Evolutionary conservation across 1,284 basidiomycete species (phyloP).

Genomic region (Cryptococcus depauperatus): DNA sequence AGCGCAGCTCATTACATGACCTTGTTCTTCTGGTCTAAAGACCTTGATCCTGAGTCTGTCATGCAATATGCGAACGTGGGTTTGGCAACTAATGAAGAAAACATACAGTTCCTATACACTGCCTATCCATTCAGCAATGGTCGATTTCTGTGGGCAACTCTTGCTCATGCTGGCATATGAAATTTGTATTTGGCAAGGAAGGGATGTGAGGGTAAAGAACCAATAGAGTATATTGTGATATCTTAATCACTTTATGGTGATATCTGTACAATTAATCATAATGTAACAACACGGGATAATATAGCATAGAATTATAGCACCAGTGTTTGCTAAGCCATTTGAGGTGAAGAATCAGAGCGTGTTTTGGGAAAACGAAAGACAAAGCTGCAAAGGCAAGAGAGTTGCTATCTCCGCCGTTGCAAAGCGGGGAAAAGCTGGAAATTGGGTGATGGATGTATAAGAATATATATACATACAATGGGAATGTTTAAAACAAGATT

Average conservation of each 20-base stretch:
- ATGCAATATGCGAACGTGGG: not conserved
- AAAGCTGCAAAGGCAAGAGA: too few species aligned
- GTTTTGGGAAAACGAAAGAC: too few species aligned
- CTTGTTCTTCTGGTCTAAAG: slow-evolving; percentile 68
- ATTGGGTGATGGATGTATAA: too few species aligned
- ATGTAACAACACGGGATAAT: not conserved
- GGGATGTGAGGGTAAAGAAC: slow-evolving; percentile 25
- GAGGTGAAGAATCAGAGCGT: too few species aligned
- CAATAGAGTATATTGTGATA: not conserved
- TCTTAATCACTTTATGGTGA: not conserved
- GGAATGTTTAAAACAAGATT: too few species aligned
- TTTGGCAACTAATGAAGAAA: not conserved
- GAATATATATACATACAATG: too few species aligned
- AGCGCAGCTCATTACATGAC: slow-evolving; percentile 62
- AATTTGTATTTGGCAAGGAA: slow-evolving; percentile 40
- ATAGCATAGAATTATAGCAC: too few species aligned
- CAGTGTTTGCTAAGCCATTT: too few species aligned
- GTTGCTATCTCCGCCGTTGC: too few species aligned
- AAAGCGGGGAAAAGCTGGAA: too few species aligned
- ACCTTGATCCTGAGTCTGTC: slow-evolving; percentile 72
- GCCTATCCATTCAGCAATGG: slow-evolving; percentile 78
- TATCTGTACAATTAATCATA: not conserved
- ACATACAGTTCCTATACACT: slow-evolving; percentile 64
- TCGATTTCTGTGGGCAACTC: slow-evolving; percentile 85
- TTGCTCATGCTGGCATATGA: slow-evolving; percentile 55